These are phyloP conservation scores for Mucor piriformis DNA, from an alignment of 371 early-diverging fungal species.

Conservation along the genomic window DNA sequence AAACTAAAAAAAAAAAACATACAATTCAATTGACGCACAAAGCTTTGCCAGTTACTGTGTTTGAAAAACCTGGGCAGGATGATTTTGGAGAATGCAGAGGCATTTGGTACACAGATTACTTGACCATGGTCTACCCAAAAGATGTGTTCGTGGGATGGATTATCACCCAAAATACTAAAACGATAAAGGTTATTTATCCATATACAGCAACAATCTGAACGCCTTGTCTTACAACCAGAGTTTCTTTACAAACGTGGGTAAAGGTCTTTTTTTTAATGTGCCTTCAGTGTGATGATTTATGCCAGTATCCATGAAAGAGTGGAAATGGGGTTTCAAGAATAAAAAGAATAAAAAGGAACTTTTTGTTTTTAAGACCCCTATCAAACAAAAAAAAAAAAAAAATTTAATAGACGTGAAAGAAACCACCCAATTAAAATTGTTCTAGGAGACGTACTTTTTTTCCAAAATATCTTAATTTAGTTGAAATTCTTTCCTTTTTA, in stretches of 20 bases:
- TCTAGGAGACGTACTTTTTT: not conserved
- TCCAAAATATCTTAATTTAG: not conserved
- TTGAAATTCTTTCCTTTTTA: not conserved
- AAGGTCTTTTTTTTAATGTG: slow-evolving; percentile 4
- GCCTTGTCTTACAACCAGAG: slow-evolving; percentile 17
- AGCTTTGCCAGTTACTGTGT: slow-evolving; percentile 90
- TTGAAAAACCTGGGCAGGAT: slow-evolving; percentile 87
- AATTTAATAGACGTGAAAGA: slow-evolving; percentile 7
- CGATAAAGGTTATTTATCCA: too few species aligned
- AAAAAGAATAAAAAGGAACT: not conserved
- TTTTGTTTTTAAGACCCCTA: too few species aligned
- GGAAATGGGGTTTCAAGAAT: slow-evolving; percentile 1
- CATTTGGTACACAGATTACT: slow-evolving; percentile 61
- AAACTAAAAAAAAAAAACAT: slow-evolving; percentile 8
- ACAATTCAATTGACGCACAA: slow-evolving; percentile 92
- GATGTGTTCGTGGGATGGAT: slow-evolving; percentile 53
- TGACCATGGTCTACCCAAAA: slow-evolving; percentile 64
- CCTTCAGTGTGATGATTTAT: not conserved
- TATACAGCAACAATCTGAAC: not conserved
- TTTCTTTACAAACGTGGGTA: slow-evolving; percentile 15
- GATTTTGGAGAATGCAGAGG: slow-evolving; percentile 48
- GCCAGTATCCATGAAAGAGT: not conserved
- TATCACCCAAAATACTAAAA: slow-evolving; percentile 56
- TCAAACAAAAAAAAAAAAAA: not conserved
- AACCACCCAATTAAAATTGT: too few species aligned